phyloP scores from a whole-genome alignment of 345 rosid species.

The Pistacia vera region DNA sequence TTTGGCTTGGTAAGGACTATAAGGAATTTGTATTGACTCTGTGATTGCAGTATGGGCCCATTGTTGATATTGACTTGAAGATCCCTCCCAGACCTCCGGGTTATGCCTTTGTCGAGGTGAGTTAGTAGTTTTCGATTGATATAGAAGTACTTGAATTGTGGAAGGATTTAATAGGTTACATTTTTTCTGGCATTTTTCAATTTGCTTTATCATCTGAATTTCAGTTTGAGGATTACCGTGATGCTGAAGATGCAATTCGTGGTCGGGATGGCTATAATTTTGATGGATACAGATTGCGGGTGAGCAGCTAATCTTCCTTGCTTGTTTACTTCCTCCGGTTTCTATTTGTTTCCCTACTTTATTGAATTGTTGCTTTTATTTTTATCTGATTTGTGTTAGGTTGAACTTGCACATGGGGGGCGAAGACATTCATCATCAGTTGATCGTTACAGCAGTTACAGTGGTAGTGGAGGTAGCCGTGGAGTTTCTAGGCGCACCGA shows the following conservation, averaged over 20 bases:
- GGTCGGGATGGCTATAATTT: constrained; percentile 94
- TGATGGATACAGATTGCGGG: constrained; percentile 81
- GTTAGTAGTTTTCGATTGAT: neutral
- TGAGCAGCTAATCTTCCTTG: constrained; percentile 33
- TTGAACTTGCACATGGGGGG: constrained; percentile 92
- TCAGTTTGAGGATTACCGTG: constrained; percentile 91
- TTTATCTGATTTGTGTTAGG: constrained; percentile 44
- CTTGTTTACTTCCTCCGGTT: neutral
- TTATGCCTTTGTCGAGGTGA: constrained; percentile 96
- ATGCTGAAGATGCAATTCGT: constrained; percentile 91
- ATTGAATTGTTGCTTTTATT: neutral
- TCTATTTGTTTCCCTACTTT: neutral
- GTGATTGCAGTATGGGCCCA: constrained; percentile 78
- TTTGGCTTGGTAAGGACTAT: neutral
- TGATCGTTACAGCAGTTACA: constrained; percentile 71
- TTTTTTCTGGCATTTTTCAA: neutral
- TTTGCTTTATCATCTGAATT: neutral
- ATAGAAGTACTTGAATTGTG: neutral
- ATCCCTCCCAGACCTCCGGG: constrained; percentile 98
- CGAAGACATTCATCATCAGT: constrained; percentile 73
- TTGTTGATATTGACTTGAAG: constrained; percentile 90
- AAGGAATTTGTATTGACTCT: neutral
- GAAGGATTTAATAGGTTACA: neutral
- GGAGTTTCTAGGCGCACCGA: constrained; percentile 83
- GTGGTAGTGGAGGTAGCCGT: constrained; percentile 56